Conservation (phyloP, 2,329 filamentous ascomycete genomes). For the Paraphoma chrysanthemicola region DNA sequence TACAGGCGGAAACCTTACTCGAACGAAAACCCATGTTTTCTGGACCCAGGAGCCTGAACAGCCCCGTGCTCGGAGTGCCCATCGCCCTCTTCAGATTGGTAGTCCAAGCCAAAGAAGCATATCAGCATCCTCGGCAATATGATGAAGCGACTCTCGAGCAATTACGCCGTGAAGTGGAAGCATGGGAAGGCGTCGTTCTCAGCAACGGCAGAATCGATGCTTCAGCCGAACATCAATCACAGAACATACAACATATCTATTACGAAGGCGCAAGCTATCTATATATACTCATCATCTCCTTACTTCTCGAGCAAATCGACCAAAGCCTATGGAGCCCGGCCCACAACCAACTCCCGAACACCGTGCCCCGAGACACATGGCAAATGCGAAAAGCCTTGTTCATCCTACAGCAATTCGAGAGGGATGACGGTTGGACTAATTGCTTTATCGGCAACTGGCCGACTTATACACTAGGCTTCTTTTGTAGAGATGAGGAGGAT, state of each 20-base stretch:
- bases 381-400: constrained; percentile 13
- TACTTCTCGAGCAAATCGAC: constrained; percentile 15
- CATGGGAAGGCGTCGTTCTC: constrained; percentile 17
- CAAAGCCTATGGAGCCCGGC: neutral
- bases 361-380: constrained; percentile 9
- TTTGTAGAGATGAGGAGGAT: constrained; percentile 7
- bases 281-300: constrained; percentile 19
- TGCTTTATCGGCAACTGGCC: constrained; percentile 22
- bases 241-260: constrained; percentile 4
- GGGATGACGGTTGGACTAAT: constrained; percentile 10
- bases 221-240: neutral
- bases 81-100: constrained; percentile 19
- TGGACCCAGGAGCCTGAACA: constrained; percentile 16
- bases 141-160: neutral
- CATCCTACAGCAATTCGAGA: constrained; percentile 8
- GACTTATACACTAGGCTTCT: constrained; percentile 18
- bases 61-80: constrained; percentile 22
- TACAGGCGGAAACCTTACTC: constrained; percentile 15
- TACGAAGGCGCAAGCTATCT: constrained; percentile 16
- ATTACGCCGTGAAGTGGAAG: constrained; percentile 14
- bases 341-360: constrained; percentile 3
- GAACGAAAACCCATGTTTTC: constrained; percentile 13
- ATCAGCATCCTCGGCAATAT: constrained; percentile 1
- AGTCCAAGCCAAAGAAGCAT: constrained; percentile 16
- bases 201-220: constrained; percentile 10